Evolutionary conservation across 2,329 filamentous ascomycete species (phyloP), one percentile per base, ranked within the genome.

Genomic region (Penicillium sp.): DNA sequence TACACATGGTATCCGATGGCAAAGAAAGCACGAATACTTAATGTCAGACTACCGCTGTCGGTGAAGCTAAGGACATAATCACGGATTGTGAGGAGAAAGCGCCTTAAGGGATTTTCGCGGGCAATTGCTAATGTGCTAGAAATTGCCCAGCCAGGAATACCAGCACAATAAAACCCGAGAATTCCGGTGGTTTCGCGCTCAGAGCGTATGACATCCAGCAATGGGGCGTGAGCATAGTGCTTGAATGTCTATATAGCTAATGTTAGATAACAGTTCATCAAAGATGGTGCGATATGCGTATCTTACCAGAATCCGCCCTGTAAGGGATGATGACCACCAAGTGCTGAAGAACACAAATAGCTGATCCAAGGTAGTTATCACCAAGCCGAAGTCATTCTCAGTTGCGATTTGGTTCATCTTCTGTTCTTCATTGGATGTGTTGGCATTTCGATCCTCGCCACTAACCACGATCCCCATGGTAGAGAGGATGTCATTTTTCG

Each of bases 401-500:
- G 70, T 66, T 21, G 70, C 69, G 44, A 78, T 71, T 42, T 70
- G 66, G 31, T 73, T 69, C 19, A 77, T 64, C 50, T 72, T 74
- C 56, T 76, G 68, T 58, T 72, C 69, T 58, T 78, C 75, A 54
- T 71, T 73, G 33, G 70, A 66, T n/a, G 67, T 63, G 53, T 66
- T 67, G 26, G 69, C 56, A 37, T 69, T 74, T 16, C 72, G 69
- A 61, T 76, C 70, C 59, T 77, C 73, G 55, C 74, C 69, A 53
- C 75, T 77, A 58, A 78, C 75, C 39, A 80, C 77, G 39, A 81
- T 76, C 3, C 79, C 79, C 72, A 81, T 79, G 9, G 77, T 80
- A 23, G 77, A 77, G 16, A 81, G 71, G 31, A 81, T 77, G 59
- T 81, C 79, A 70, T 82, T 82, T 59, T 81, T 80, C 1, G 80